Evolutionary conservation across 768 basidiomycete species (phyloP).

Genomic region (Hygrophorus pudorinus): DNA sequence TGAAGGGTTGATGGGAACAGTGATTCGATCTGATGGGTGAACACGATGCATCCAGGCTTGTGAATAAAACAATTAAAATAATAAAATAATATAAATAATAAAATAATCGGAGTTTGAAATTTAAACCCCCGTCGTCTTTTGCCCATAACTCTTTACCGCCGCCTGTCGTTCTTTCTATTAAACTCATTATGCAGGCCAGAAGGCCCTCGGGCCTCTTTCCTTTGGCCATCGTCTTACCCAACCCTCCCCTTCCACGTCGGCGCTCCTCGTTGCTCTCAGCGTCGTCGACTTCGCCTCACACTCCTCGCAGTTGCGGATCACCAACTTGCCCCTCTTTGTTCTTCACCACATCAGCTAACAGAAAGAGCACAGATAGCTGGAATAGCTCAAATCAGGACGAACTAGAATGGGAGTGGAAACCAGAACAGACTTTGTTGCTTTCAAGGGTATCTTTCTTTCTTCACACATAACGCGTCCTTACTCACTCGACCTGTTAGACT

Average conservation of each 20-base stretch:
- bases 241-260: slow-evolving; percentile 41
- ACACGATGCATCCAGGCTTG: too few species aligned
- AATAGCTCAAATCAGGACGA: slow-evolving; percentile 69
- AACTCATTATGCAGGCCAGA: slow-evolving; percentile 41
- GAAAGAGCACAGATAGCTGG: slow-evolving; percentile 80
- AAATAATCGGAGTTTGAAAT: neutral
- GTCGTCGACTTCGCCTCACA: slow-evolving; percentile 39
- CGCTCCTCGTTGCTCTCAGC: slow-evolving; percentile 42
- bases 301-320: slow-evolving; percentile 49
- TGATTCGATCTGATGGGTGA: neutral
- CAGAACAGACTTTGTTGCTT: slow-evolving; percentile 60
- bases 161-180: neutral
- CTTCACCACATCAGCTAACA: slow-evolving; percentile 36
- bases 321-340: slow-evolving; percentile 44
- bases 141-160: neutral
- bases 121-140: neutral
- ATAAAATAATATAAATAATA: too few species aligned
- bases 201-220: slow-evolving; percentile 39
- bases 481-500: slow-evolving; percentile 35
- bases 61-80: too few species aligned
- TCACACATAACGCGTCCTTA: slow-evolving; percentile 6
- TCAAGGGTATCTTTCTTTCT: slow-evolving; percentile 40
- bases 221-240: slow-evolving; percentile 56
- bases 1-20: slow-evolving; percentile 9
- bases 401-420: slow-evolving; percentile 61